Base-by-base conservation (phyloP, 2,329 filamentous ascomycete species). In the Penicillium expansum region DNA sequence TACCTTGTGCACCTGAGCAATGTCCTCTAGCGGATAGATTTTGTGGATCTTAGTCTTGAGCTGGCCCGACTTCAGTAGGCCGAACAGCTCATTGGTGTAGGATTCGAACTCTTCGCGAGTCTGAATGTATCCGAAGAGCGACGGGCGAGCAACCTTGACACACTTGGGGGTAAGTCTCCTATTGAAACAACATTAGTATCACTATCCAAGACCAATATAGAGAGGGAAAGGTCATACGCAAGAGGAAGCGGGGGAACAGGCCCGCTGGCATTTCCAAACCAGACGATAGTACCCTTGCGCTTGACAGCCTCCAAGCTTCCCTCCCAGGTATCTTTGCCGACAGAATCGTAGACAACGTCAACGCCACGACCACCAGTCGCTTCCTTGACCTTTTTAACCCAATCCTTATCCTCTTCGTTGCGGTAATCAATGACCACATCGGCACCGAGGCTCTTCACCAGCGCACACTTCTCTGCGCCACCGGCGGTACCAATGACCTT, bases 271-370 rank as follows among this genome's bases (percentile, higher is more conserved):
- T 95, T 95, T 3, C 91, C 91, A 75, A 92, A 95, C 48, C 85
- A 87, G 27, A 91, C 82, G 67, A 96, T 76, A 1, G 81, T 88
- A 5, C 91, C 92, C 78, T 95, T 95, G 61, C 86, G 74, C 64
- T 87, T 89, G 52, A 93, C 81, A 65, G 86, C 83, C 62, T 92
- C 85, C 62, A 96, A 72, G 67, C 87, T 88, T 20, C 84, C 80
- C 64, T 96, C 90, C 76, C 94, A 96, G 0, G 92, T 96, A 48
- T 82, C 82, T 77, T 91, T 91, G 13, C 92, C 92, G 3, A 96
- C 90, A 6, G 90, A 89, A 71, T 96, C 92, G 70, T 91, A 95
- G 29, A 96, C 88, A 10, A 87, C 91, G 61, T 85, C 83, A 2
- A 88, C 86, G 8, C 92, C 92, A 58, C 85, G 77, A 0, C 88